Percentiles rank a stretch among this genome's conserved stretches.
Conservation (phyloP, 176 grass and related monocot species). For the Thalia dealbata region DNA sequence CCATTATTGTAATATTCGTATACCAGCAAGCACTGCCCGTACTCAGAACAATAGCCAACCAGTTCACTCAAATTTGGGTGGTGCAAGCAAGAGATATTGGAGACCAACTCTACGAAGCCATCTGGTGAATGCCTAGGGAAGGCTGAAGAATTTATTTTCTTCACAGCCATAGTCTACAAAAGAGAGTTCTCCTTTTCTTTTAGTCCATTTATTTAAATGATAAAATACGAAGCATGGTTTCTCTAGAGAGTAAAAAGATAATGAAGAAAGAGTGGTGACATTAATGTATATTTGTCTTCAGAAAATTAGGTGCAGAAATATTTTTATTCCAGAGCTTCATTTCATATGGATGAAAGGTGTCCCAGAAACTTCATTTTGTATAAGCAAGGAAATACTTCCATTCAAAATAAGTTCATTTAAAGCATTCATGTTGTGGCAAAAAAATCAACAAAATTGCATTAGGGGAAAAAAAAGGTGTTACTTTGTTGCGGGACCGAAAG, state of each 20-base stretch:
- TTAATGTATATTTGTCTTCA: not conserved
- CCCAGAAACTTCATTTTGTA: too few species aligned
- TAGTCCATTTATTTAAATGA: not conserved
- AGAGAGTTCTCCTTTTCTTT: not conserved
- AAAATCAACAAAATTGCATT: not conserved
- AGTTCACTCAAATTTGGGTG: constrained; percentile 78
- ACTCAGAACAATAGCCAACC: constrained; percentile 89
- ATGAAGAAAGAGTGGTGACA: too few species aligned
- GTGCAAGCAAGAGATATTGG: constrained; percentile 55
- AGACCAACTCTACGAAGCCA: constrained; percentile 73
- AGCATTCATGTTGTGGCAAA: not conserved
- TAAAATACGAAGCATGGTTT: too few species aligned
- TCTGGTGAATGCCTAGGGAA: constrained; percentile 66
- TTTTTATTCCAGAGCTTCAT: too few species aligned
- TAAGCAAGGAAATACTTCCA: too few species aligned
- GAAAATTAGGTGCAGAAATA: too few species aligned
- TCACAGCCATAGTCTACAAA: constrained; percentile 76
- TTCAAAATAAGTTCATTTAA: not conserved
- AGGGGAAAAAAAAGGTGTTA: not conserved
- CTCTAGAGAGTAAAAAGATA: too few species aligned
- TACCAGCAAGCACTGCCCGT: constrained; percentile 83
- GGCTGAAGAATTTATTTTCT: constrained; percentile 69
- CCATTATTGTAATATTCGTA: constrained; percentile 84
- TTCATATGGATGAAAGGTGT: too few species aligned
- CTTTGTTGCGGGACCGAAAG: not conserved